Evolutionary conservation across 768 basidiomycete genomes (phyloP), one percentile per base, ranked within the genome.

Genomic region (Polyporus arcularius): DNA sequence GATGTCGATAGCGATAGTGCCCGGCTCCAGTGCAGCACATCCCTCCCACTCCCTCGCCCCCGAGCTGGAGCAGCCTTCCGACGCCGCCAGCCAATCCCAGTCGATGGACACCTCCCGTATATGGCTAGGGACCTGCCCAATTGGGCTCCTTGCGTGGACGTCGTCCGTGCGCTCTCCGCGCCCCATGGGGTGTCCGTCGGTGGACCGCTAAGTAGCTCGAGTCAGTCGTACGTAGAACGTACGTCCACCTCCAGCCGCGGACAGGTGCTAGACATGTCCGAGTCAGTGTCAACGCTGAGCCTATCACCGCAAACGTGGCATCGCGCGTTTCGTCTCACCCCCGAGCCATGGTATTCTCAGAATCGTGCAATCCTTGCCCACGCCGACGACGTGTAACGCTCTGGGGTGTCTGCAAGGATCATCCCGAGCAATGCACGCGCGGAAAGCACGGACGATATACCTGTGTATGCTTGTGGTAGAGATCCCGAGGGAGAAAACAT

Each of bases 1-100:
- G 31, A 56, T 14, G 60, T 56, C 60, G 60, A 61, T 61, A 61
- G 60, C 55, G 60, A 61, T 61, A n/a, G 4, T 48, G 46, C 1
- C 14, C 46, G 46, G 46, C 26, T 6, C 15, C 42, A 43, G 42
- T 43, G 5, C 46, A 54, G 16, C 12, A 18, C n/a, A 21, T 53
- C 38, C 42, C 18, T n/a, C 39, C 18, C 12, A 14, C 21, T 39
- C 10, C 28, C 15, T 53, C 50, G 40, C 40, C 46, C 41, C 41
- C 57, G 21, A 49, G 41, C 41, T 51, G n/a, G 21, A 14, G 11
- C 41, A 12, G 41, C 35, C 35, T 35, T 35, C 35, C 11, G 35
- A 35, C 35, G 35, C 6, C 35, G 11, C 3, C 35, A 35, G 35
- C 35, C 35, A 35, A 35, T 35, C 35, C 21, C 21, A 26, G 11